phyloP scores from a whole-genome alignment of 1,284 basidiomycete species.

The Melampsora larici-populina region DNA sequence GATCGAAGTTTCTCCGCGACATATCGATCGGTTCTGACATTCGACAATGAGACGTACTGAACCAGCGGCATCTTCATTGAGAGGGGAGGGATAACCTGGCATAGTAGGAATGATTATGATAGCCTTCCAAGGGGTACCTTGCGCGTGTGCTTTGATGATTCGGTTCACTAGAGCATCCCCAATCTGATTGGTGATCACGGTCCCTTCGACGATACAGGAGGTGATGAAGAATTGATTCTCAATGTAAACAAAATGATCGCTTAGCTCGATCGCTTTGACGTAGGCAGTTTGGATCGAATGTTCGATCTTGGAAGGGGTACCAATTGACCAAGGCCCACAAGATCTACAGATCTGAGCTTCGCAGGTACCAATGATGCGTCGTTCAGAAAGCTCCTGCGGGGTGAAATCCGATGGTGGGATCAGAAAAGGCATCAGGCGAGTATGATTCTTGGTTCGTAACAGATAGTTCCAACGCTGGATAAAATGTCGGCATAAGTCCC shows the following conservation, averaged over 20 bases:
- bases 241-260: slow-evolving; percentile 88
- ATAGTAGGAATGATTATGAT: slow-evolving; percentile 88
- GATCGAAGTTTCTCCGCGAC: slow-evolving; percentile 85
- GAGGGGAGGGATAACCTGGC: slow-evolving; percentile 88
- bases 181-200: slow-evolving; percentile 85
- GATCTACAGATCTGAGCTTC: slow-evolving; percentile 96
- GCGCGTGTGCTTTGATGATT: slow-evolving; percentile 81
- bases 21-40: slow-evolving; percentile 86
- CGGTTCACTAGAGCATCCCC: slow-evolving; percentile 90
- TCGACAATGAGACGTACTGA: slow-evolving; percentile 88
- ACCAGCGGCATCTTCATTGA: slow-evolving; percentile 87
- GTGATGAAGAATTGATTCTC: slow-evolving; percentile 99
- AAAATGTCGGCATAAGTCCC: slow-evolving; percentile 93
- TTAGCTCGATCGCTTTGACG: slow-evolving; percentile 78
- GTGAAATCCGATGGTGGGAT: slow-evolving; percentile 90
- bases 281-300: slow-evolving; percentile 95
- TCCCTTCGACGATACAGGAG: slow-evolving; percentile 82
- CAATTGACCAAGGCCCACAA: slow-evolving; percentile 92
- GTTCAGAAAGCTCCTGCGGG: slow-evolving; percentile 70
- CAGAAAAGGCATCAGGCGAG: slow-evolving; percentile 85
- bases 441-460: slow-evolving; percentile 88
- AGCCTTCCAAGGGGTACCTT: slow-evolving; percentile 80
- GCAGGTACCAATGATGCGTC: slow-evolving; percentile 89
- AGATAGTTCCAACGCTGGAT: slow-evolving; percentile 91
- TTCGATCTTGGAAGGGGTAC: slow-evolving; percentile 78